Conservation (phyloP, 148 eudicot genomes). For the Heliosperma pusillum region DNA sequence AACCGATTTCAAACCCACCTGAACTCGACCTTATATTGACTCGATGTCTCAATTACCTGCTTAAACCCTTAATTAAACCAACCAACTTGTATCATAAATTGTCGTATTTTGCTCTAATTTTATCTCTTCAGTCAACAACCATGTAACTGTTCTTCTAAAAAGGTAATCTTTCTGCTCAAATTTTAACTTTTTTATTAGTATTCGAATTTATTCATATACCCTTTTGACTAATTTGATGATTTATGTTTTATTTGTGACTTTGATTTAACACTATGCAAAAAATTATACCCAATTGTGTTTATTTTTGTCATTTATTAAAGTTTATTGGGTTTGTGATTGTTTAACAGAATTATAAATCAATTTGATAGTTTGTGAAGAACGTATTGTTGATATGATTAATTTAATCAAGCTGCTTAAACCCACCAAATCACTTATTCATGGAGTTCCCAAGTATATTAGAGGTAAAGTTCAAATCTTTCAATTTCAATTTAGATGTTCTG, state of each 20-base stretch:
- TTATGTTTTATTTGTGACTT: no score
- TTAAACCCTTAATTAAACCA: no score
- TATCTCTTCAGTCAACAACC: no score
- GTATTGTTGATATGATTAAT: conserved; percentile 34
- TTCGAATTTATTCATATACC: no score
- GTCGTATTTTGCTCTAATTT: no score
- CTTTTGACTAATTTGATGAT: neutral
- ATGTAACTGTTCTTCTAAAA: no score
- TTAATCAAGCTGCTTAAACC: conserved; percentile 44
- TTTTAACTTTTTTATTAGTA: no score
- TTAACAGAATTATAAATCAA: neutral
- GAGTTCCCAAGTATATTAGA: conserved; percentile 27
- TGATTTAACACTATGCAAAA: neutral
- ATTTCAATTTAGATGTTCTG: neutral
- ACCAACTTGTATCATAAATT: no score
- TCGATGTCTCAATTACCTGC: no score
- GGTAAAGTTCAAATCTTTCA: conserved; percentile 34
- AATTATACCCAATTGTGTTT: neutral
- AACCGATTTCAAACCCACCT: no score
- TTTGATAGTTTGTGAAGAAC: neutral
- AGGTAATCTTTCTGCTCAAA: no score
- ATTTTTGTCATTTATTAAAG: neutral
- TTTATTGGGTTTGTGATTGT: neutral
- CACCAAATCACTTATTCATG: conserved; percentile 26
- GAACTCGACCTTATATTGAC: no score